Evolutionary conservation across 257 asterid species (phyloP).

Genomic region (Nicotiana tabacum): DNA sequence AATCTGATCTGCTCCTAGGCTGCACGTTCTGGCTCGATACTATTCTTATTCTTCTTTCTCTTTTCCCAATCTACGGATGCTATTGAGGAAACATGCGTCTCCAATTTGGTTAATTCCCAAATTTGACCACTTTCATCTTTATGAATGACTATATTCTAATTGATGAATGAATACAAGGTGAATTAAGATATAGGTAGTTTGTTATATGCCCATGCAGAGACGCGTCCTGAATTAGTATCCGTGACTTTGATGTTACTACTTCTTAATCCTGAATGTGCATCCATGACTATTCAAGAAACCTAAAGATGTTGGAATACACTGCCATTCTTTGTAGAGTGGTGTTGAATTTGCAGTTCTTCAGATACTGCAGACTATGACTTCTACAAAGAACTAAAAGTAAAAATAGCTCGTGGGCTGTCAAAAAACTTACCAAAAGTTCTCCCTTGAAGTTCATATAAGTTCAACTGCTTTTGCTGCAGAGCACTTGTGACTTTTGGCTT

Average conservation of each 20-base stretch:
- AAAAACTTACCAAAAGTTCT: not conserved
- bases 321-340: not conserved
- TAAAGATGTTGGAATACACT: not conserved
- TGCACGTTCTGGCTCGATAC: not conserved
- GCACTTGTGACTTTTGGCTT: conserved; percentile 74
- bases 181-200: not conserved
- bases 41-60: not conserved
- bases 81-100: not conserved
- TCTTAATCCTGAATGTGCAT: not conserved
- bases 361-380: not conserved
- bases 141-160: not conserved
- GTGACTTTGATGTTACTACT: not conserved
- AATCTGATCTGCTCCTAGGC: not conserved
- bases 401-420: not conserved
- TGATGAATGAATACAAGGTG: not conserved
- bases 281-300: not conserved
- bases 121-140: conserved; percentile 1
- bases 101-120: not conserved
- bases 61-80: not conserved
- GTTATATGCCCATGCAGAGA: not conserved
- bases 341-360: not conserved
- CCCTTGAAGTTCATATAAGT: not conserved
- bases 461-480: conserved; percentile 34
- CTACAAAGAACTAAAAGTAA: not conserved
- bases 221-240: not conserved